phyloP scores from a whole-genome alignment of 2,329 filamentous ascomycete genomes.

The Ascochyta rabiei region DNA sequence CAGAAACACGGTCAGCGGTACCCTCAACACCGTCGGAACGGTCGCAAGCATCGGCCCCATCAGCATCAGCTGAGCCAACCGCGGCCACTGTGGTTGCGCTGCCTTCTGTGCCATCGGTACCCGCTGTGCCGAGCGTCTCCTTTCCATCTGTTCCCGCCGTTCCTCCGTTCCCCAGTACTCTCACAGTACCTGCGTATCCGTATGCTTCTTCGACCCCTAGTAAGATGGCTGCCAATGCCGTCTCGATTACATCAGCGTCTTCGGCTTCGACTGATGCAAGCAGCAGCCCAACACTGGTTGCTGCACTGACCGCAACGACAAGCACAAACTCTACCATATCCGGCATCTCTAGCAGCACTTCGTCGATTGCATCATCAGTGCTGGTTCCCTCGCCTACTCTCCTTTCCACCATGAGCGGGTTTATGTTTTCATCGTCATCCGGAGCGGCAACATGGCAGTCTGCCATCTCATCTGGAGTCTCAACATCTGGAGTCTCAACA shows the following conservation, averaged over 20 bases:
- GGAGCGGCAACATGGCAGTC: neutral
- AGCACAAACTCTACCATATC: neutral
- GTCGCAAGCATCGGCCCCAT: neutral
- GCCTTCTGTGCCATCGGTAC: slow-evolving; percentile 23
- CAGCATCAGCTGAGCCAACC: neutral
- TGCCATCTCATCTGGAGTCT: slow-evolving; percentile 5
- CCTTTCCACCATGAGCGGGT: slow-evolving; percentile 3
- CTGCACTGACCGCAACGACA: slow-evolving; percentile 2
- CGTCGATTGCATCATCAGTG: slow-evolving; percentile 3
- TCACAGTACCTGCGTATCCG: slow-evolving; percentile 44
- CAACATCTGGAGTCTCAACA: neutral
- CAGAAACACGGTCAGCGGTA: neutral
- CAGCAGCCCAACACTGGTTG: slow-evolving; percentile 11
- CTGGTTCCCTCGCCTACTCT: slow-evolving; percentile 4
- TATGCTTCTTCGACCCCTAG: slow-evolving; percentile 33
- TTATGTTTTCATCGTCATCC: neutral
- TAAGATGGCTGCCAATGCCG: slow-evolving; percentile 11
- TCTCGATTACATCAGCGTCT: slow-evolving; percentile 12
- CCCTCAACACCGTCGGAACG: neutral
- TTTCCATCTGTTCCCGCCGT: slow-evolving; percentile 40
- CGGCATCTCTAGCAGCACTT: slow-evolving; percentile 3
- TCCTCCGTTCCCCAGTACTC: slow-evolving; percentile 43
- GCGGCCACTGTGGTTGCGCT: neutral
- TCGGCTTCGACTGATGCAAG: slow-evolving; percentile 7
- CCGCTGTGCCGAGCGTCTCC: slow-evolving; percentile 17